Percentiles rank a stretch among this genome's conserved stretches.
Conservation (phyloP, 345 rosid genomes). For the Hibiscus trionum region DNA sequence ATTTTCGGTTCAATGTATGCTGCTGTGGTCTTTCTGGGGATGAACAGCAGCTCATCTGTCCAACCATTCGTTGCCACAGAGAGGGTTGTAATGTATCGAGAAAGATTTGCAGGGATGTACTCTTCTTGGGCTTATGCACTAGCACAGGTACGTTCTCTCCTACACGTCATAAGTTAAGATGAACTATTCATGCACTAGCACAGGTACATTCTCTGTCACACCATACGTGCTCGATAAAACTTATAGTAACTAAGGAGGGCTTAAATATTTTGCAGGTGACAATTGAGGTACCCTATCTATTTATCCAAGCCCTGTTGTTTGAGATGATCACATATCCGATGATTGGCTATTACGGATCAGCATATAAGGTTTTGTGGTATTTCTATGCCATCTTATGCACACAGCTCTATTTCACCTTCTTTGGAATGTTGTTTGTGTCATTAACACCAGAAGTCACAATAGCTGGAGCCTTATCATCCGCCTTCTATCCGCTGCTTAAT, state of each 20-base stretch:
- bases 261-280: slow-evolving; percentile 25
- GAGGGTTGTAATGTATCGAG: slow-evolving; percentile 57
- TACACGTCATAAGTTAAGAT: neutral
- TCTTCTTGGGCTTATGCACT: slow-evolving; percentile 57
- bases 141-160: slow-evolving; percentile 37
- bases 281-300: slow-evolving; percentile 35
- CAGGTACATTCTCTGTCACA: too few relatives aligned
- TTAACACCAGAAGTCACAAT: slow-evolving; percentile 44
- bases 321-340: slow-evolving; percentile 38
- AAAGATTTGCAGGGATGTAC: slow-evolving; percentile 79
- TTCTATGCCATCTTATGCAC: slow-evolving; percentile 36
- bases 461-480: slow-evolving; percentile 39
- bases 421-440: slow-evolving; percentile 51
- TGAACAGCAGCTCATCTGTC: slow-evolving; percentile 58
- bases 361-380: slow-evolving; percentile 12
- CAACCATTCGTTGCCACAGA: slow-evolving; percentile 48
- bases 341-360: slow-evolving; percentile 43
- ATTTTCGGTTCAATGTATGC: slow-evolving; percentile 46
- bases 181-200: too few relatives aligned
- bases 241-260: neutral
- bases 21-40: slow-evolving; percentile 48
- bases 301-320: slow-evolving; percentile 31
- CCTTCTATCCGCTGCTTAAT: slow-evolving; percentile 37
- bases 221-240: neutral
- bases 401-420: slow-evolving; percentile 50